phyloP scores from a whole-genome alignment of 768 basidiomycete genomes.

The Suillus discolor region DNA sequence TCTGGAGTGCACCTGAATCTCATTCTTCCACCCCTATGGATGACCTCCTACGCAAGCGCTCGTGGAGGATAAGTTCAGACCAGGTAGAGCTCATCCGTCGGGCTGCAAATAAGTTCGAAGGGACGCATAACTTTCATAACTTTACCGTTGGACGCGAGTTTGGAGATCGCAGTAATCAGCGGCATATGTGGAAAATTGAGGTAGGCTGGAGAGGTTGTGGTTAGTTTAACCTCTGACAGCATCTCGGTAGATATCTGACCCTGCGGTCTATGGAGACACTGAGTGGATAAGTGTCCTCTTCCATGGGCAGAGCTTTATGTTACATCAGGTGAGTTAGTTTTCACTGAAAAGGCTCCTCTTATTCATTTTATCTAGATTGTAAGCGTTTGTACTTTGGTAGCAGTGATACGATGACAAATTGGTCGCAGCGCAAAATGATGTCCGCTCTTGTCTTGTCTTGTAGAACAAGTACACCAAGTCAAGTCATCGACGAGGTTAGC shows the following conservation, averaged over 20 bases:
- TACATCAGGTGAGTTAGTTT: conserved; percentile 81
- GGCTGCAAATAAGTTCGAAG: conserved; percentile 68
- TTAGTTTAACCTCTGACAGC: neutral
- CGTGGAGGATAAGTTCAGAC: conserved; percentile 63
- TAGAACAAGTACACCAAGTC: conserved; percentile 73
- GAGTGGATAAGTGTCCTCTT: conserved; percentile 95
- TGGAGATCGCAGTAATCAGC: conserved; percentile 75
- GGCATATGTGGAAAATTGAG: conserved; percentile 89
- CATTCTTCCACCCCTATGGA: conserved; percentile 49
- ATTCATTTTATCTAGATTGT: conserved; percentile 29
- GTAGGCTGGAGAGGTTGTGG: conserved; percentile 38
- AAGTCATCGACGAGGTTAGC: conserved; percentile 72
- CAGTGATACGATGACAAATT: conserved; percentile 7
- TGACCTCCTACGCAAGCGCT: conserved; percentile 66
- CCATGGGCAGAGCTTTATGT: conserved; percentile 98
- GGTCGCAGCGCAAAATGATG: conserved; percentile 93
- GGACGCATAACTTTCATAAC: conserved; percentile 97
- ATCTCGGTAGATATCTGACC: conserved; percentile 66
- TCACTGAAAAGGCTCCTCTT: conserved; percentile 25
- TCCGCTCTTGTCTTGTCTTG: conserved; percentile 76
- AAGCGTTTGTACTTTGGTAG: conserved; percentile 16
- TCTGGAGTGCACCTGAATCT: conserved; percentile 54
- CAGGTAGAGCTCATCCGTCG: conserved; percentile 59
- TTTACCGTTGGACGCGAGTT: conserved; percentile 91
- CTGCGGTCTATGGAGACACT: conserved; percentile 85